phyloP scores from a whole-genome alignment of 306 rosid species.

The Luffa acutangula region DNA sequence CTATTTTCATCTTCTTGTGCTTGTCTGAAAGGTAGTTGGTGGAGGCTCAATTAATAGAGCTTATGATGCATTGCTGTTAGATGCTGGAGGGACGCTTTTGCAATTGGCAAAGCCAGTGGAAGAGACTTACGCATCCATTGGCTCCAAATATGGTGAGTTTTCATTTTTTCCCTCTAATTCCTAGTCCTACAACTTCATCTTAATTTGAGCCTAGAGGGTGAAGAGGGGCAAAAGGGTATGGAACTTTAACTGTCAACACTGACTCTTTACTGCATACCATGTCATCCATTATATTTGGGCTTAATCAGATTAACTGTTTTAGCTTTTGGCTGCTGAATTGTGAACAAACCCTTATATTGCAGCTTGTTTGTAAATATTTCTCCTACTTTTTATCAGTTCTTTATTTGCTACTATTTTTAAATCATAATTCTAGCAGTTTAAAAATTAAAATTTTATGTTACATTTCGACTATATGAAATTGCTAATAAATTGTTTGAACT shows the following conservation, averaged over 20 bases:
- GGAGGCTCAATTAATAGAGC: constrained; percentile 16
- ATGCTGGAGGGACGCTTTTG: constrained; percentile 94
- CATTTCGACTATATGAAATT: background rate
- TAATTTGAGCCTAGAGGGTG: background rate
- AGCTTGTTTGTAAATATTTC: background rate
- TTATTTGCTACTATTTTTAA: background rate
- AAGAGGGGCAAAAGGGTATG: background rate
- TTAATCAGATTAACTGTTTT: background rate
- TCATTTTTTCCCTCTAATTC: no score
- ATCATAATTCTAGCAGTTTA: background rate
- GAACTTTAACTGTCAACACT: background rate
- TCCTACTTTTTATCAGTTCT: no score
- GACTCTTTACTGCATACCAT: background rate
- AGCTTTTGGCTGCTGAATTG: background rate
- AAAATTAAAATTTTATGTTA: background rate
- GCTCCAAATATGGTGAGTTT: constrained; percentile 52
- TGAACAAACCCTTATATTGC: background rate
- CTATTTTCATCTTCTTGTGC: background rate
- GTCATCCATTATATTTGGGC: background rate
- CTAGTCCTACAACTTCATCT: background rate
- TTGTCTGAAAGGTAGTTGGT: constrained; percentile 14
- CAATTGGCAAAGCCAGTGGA: constrained; percentile 74
- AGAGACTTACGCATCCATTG: constrained; percentile 64
- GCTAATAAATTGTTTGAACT: background rate
- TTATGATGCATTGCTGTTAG: constrained; percentile 75